Evolutionary conservation across 768 basidiomycete species (phyloP).

Genomic region (Rhizopogon roseolus): DNA sequence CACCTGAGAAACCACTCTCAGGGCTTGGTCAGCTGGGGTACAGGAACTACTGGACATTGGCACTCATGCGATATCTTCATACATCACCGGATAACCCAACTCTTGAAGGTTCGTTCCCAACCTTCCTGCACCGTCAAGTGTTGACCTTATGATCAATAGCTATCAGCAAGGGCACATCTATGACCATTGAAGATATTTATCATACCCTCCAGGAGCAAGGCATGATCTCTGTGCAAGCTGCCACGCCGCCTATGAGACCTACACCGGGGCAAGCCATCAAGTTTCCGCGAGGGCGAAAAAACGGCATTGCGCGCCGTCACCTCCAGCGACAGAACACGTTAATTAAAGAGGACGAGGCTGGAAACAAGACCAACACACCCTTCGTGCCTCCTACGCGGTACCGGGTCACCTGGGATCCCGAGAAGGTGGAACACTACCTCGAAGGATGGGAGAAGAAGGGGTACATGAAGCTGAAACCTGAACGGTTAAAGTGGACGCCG

Average conservation of each 20-base stretch:
- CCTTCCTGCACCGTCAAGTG: constrained; percentile 10
- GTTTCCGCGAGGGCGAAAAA: constrained; percentile 61
- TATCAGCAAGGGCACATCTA: constrained; percentile 80
- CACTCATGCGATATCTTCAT: constrained; percentile 75
- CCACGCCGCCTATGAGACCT: constrained; percentile 49
- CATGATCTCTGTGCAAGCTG: constrained; percentile 60
- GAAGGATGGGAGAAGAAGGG: constrained; percentile 73
- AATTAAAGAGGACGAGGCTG: constrained; percentile 32
- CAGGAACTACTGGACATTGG: constrained; percentile 89
- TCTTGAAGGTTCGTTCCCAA: constrained; percentile 61
- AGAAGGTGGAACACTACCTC: constrained; percentile 61
- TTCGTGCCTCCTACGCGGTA: constrained; percentile 69
- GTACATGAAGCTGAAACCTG: constrained; percentile 69
- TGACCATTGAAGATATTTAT: constrained; percentile 88
- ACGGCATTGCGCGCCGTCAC: constrained; percentile 60
- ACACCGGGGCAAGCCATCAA: constrained; percentile 79
- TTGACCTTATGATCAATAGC: constrained; percentile 41
- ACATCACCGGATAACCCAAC: constrained; percentile 55
- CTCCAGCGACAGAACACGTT: constrained; percentile 50
- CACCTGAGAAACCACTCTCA: constrained; percentile 95
- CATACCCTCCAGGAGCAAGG: constrained; percentile 65
- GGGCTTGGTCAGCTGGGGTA: constrained; percentile 92
- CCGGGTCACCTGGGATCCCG: constrained; percentile 68
- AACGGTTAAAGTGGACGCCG: constrained; percentile 92
- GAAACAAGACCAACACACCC: constrained; percentile 39